A percentile compares a stretch with the other conserved stretches of the same genome.
Conservation (phyloP, 106 monocot genomes). For the Acorus gramineus region DNA sequence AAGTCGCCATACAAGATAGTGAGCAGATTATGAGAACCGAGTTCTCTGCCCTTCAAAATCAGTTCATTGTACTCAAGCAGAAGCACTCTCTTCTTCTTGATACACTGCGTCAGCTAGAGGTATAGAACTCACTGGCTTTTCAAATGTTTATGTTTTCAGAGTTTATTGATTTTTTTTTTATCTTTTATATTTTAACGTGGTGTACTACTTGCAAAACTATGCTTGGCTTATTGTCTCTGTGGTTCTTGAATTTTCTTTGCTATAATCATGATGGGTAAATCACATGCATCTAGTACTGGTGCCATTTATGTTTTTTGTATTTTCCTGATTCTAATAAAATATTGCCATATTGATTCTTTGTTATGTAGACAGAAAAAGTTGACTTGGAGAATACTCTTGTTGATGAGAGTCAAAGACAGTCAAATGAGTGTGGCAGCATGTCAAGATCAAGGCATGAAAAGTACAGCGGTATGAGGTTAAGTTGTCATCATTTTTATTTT, state of each 20-base stretch:
- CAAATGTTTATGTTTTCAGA: neutral
- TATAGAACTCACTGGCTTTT: neutral
- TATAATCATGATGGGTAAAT: neutral
- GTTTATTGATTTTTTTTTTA: neutral
- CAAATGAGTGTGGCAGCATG: conserved; percentile 6
- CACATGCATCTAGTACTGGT: neutral
- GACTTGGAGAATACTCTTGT: too few species aligned
- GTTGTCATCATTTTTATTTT: too few species aligned
- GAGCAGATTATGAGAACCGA: too few species aligned
- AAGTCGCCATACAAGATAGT: conserved; percentile 28
- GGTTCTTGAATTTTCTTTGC: neutral
- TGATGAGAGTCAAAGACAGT: neutral
- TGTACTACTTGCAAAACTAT: neutral
- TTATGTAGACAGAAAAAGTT: neutral
- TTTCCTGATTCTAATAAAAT: neutral
- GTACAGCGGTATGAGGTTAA: neutral
- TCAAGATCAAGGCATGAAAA: too few species aligned
- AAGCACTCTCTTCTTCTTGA: too few species aligned
- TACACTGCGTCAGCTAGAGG: too few species aligned
- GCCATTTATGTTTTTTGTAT: neutral
- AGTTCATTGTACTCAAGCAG: too few species aligned
- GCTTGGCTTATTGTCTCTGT: neutral
- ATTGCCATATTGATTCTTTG: neutral
- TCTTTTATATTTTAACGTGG: too few species aligned
- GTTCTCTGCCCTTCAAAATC: too few species aligned